Base-by-base conservation (phyloP, 2,329 filamentous ascomycete species). In the Volutella citrinella region DNA sequence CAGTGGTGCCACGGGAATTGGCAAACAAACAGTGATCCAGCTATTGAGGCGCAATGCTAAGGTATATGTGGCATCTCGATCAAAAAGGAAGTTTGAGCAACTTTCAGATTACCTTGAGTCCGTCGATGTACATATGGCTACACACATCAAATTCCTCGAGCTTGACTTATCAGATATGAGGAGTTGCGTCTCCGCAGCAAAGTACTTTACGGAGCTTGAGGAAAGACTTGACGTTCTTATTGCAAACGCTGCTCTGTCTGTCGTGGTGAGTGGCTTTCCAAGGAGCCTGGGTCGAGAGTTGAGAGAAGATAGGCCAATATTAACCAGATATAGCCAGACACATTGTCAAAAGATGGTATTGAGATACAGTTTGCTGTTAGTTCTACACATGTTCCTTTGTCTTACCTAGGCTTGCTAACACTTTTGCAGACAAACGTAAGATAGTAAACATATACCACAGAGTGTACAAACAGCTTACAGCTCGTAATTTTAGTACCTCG, bases 31-130 rank as follows among this genome's bases (percentile, higher is more conserved):
- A 19, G 18, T 20, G 10, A 30, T 14, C 16, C 27, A 30, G n/a
- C 27, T 30, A 9, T 9, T 30, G 18, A 20, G 12, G 18, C 18
- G 18, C 15, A 19, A 30, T 30, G 27, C 27, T 10, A 20, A 21
- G 21, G 27, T 30, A 21, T 30, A 30, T 11, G 27, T 30, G 27
- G 27, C 27, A 8, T 30, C 27, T 21, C 27, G 27, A 21, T 30
- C 27, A 5, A 30, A 14, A 21, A 30, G 12, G 5, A 30, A 30
- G 18, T 30, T 30, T 21, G 18, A 30, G 12, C 18, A 30, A 10
- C 8, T 30, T 15, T 30, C 11, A 13, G 12, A 20, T 7, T 13
- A 20, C 18, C 12, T 21, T 10, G 11, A 14, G 17, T n/a, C 18
- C 6, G 11, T 14, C 18, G 18, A 30, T 21, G 10, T n/a, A 28